These are phyloP conservation scores for Helotiales sp. DNA, from an alignment of 2,329 filamentous ascomycete genomes.

Conservation along the genomic window DNA sequence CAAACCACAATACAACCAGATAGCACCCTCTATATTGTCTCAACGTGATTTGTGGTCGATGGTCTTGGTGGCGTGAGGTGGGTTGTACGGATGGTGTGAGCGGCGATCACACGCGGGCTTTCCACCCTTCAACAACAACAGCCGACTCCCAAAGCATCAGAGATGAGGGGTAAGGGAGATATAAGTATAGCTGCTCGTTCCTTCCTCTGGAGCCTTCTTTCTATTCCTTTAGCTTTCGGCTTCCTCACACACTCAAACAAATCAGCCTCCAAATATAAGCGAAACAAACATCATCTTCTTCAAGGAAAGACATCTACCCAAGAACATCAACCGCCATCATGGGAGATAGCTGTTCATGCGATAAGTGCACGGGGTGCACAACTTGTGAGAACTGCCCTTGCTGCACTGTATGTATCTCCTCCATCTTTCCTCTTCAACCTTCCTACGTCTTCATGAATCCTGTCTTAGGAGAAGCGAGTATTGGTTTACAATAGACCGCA, in stretches of 20 bases:
- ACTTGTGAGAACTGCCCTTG: constrained; percentile 13
- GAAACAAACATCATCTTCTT: background rate
- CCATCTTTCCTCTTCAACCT: background rate
- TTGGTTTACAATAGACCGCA: too few species aligned
- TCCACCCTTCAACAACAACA: background rate
- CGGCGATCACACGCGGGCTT: background rate
- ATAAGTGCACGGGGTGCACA: background rate
- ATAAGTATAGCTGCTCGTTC: constrained; percentile 1
- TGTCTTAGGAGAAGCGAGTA: too few species aligned
- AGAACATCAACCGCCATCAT: background rate
- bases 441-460: too few species aligned
- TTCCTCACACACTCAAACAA: background rate
- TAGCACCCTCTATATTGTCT: background rate
- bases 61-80: background rate
- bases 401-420: constrained; percentile 14
- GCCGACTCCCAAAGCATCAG: background rate
- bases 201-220: background rate
- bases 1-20: background rate
- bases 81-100: background rate
- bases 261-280: background rate
- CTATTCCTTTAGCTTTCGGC: background rate
- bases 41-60: background rate
- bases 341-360: constrained; percentile 2
- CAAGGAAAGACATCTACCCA: background rate
- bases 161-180: background rate